These are phyloP conservation scores for Barbatosphaeria neglecta DNA, from an alignment of 495 filamentous ascomycete genomes.

Conservation along the genomic window DNA sequence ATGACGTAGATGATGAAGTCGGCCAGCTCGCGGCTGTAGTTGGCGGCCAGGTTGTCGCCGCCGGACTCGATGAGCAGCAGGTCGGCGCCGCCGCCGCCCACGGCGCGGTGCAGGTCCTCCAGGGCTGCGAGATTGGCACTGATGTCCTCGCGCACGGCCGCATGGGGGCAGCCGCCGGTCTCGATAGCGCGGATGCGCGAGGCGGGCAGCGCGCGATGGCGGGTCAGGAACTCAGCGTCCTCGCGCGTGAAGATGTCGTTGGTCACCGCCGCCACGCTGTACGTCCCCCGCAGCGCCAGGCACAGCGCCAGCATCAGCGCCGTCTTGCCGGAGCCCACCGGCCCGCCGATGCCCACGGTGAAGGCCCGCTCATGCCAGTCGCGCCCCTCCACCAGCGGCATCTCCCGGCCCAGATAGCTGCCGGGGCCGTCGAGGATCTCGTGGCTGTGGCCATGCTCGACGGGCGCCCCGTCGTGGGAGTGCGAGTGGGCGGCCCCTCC, in stretches of 20 bases:
- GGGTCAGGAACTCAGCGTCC: slow-evolving; percentile 92
- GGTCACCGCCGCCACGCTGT: slow-evolving; percentile 88
- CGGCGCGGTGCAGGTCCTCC: slow-evolving; percentile 60
- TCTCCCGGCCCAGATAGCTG: slow-evolving; percentile 80
- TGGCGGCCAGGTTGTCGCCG: slow-evolving; percentile 92
- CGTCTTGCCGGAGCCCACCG: slow-evolving; percentile 95
- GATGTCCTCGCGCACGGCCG: slow-evolving; percentile 96
- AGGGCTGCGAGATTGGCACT: slow-evolving; percentile 83
- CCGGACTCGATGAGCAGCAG: slow-evolving; percentile 87
- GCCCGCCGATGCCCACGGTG: slow-evolving; percentile 95
- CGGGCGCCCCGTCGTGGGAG: slow-evolving; percentile 50
- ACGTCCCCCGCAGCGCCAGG: slow-evolving; percentile 58
- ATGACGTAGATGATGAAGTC: slow-evolving; percentile 99
- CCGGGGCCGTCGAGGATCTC: slow-evolving; percentile 94
- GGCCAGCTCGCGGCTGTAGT: slow-evolving; percentile 86
- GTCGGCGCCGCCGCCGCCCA: slow-evolving; percentile 58
- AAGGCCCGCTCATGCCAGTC: slow-evolving; percentile 88
- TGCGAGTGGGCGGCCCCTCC: slow-evolving; percentile 18
- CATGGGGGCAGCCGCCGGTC: slow-evolving; percentile 94
- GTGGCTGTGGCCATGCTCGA: slow-evolving; percentile 87
- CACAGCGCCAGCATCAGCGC: slow-evolving; percentile 90
- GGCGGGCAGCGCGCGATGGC: slow-evolving; percentile 70
- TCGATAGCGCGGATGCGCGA: slow-evolving; percentile 87
- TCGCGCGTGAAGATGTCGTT: slow-evolving; percentile 99
- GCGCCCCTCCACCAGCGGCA: slow-evolving; percentile 79